Percentiles rank a stretch among this genome's conserved stretches.
phyloP scores from a whole-genome alignment of 768 basidiomycete genomes.

The Leccinum barrowsii region DNA sequence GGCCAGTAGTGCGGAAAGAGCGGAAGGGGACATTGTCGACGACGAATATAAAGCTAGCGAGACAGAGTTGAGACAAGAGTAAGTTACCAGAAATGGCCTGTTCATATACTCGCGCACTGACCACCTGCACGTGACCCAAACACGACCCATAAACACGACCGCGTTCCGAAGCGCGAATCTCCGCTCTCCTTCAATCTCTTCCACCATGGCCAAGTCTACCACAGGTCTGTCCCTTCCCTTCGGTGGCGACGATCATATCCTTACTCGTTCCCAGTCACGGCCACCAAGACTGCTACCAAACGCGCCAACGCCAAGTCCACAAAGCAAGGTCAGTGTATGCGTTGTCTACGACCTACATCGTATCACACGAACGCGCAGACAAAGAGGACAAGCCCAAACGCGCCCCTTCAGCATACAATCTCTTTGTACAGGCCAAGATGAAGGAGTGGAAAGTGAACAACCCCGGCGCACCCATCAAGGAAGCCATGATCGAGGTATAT shows the following conservation, averaged over 20 bases:
- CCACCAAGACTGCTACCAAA: conserved; percentile 56
- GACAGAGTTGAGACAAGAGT: background rate
- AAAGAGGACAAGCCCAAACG: conserved; percentile 52
- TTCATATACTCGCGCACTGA: conserved; percentile 25
- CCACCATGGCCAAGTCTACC: conserved; percentile 48
- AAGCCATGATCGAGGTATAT: conserved; percentile 48
- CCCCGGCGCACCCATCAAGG: conserved; percentile 44
- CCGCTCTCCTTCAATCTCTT: conserved; percentile 7
- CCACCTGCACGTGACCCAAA: conserved; percentile 28
- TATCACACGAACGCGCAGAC: conserved; percentile 18
- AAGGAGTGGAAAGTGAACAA: conserved; percentile 55
- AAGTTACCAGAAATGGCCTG: background rate
- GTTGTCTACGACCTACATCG: background rate
- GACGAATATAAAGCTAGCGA: background rate
- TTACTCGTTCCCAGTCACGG: conserved; percentile 38
- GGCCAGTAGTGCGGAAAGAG: conserved; percentile 38
- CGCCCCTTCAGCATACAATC: conserved; percentile 56
- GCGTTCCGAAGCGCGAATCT: background rate
- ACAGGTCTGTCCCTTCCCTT: conserved; percentile 37
- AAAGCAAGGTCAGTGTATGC: conserved; percentile 32
- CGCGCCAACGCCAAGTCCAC: conserved; percentile 44
- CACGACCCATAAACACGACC: conserved; percentile 24
- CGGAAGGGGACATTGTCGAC: conserved; percentile 34
- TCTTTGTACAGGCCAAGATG: conserved; percentile 54
- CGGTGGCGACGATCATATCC: background rate